Conservation (phyloP, 495 filamentous ascomycete genomes). For the Extremus antarcticus region DNA sequence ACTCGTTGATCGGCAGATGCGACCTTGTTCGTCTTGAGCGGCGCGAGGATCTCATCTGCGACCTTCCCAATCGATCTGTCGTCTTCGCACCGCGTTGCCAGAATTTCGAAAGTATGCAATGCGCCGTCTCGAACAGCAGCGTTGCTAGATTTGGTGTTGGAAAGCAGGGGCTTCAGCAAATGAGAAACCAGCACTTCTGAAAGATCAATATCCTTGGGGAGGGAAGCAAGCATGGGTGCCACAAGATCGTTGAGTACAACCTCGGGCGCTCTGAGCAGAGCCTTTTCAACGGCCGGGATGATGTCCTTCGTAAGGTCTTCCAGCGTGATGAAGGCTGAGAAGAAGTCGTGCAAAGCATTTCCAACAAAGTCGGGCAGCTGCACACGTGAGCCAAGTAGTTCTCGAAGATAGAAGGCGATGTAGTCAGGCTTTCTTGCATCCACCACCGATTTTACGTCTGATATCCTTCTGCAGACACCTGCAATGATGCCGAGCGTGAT, state of each 20-base stretch:
- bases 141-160: conserved; percentile 85
- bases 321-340: conserved; percentile 56
- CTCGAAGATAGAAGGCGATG: conserved; percentile 69
- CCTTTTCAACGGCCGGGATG: conserved; percentile 74
- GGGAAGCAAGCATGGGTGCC: conserved; percentile 52
- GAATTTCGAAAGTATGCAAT: conserved; percentile 55
- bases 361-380: conserved; percentile 61
- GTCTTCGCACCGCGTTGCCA: conserved; percentile 47
- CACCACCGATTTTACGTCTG: conserved; percentile 45
- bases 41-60: conserved; percentile 61
- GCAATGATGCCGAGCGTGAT: conserved; percentile 70
- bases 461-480: conserved; percentile 67
- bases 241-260: conserved; percentile 72
- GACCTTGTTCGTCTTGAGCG: conserved; percentile 71
- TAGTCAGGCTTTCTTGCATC: conserved; percentile 56
- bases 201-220: conserved; percentile 63
- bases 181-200: conserved; percentile 57
- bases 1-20: conserved; percentile 70
- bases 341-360: conserved; percentile 70
- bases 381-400: conserved; percentile 70
- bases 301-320: conserved; percentile 68
- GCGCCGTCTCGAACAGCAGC: conserved; percentile 62
- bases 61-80: conserved; percentile 49
- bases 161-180: conserved; percentile 71
- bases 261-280: conserved; percentile 78